Evolutionary conservation across 2,329 filamentous ascomycete species (phyloP), one percentile per base, ranked within the genome.

Genomic region (Trichoderma polysporum): DNA sequence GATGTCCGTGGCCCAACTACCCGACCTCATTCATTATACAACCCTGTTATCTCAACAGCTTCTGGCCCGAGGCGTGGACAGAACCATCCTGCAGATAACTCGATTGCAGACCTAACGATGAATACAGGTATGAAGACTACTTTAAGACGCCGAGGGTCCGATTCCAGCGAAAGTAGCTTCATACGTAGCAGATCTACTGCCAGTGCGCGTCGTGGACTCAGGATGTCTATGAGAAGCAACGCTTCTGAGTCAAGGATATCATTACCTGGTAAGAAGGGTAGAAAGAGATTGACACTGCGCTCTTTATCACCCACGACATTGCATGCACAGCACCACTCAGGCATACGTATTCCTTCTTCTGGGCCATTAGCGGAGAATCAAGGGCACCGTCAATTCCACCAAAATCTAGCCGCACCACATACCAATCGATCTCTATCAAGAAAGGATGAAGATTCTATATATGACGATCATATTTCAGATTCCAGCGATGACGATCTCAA

Each of bases 91-190:
- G 70, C 71, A 17, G 74, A 77, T 17, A 68, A 71, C 39, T 64
- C 68, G 8, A 50, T 62, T 12, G 67, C 71, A 8, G 69, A 70
- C 45, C 65, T 71, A 41, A 65, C 69, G 13, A 13, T 33, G 31
- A 39, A 22, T 17, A 27, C 52, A 5, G 22, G 19, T 29, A 67
- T 73, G 37, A 76, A 75, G 50, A 73, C 82, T 13, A 71, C 73
- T 5, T 77, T 87, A 9, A 79, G 81, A 66, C 84, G 89, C 2
- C 84, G 81, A 10, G 82, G 80, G 19, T 91, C 89, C 0, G 87
- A 88, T 70, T 89, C 86, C 31, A 92, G 90, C 73, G 89, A 92
- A 52, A 97, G 91, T 78, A 97, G 92, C 75, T 97, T 97, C 80
- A 90, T 87, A 74, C 89, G 92, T 31, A 78, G 82, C 50, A 85